Percentiles rank a stretch among this genome's conserved stretches.
These are phyloP conservation scores for Phytophthora pisi DNA, from an alignment of 352 stramenopile genomes.

Conservation along the genomic window DNA sequence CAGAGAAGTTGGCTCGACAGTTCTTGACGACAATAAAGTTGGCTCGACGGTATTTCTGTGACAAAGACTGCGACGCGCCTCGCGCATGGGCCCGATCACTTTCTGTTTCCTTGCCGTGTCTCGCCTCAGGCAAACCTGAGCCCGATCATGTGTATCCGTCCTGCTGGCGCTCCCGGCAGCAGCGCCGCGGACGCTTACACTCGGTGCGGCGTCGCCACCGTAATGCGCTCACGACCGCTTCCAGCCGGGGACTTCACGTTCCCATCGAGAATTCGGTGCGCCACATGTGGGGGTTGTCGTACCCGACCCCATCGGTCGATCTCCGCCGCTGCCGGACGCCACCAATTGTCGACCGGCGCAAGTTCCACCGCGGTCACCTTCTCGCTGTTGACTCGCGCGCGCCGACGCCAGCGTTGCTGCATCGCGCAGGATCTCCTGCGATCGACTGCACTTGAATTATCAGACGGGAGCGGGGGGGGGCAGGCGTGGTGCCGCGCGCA, in stretches of 20 bases:
- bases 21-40: background rate
- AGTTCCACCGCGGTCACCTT: constrained; percentile 6
- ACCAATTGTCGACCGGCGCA: constrained; percentile 10
- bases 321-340: background rate
- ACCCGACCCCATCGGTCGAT: constrained; percentile 29
- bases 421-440: constrained; percentile 24
- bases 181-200: background rate
- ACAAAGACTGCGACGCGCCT: constrained; percentile 2
- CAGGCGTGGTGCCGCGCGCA: constrained; percentile 25
- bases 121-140: background rate
- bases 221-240: background rate
- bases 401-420: constrained; percentile 9
- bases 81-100: background rate
- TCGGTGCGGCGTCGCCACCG: background rate
- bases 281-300: constrained; percentile 17
- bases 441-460: constrained; percentile 27
- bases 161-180: background rate
- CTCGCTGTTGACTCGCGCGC: background rate
- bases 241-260: constrained; percentile 15
- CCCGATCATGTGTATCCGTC: background rate
- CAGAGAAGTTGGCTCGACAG: background rate
- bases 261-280: constrained; percentile 35
- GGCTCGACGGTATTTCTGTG: background rate
- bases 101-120: background rate
- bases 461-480: constrained; percentile 21